Conservation (phyloP, 345 rosid species). For the Clausena lansium region DNA sequence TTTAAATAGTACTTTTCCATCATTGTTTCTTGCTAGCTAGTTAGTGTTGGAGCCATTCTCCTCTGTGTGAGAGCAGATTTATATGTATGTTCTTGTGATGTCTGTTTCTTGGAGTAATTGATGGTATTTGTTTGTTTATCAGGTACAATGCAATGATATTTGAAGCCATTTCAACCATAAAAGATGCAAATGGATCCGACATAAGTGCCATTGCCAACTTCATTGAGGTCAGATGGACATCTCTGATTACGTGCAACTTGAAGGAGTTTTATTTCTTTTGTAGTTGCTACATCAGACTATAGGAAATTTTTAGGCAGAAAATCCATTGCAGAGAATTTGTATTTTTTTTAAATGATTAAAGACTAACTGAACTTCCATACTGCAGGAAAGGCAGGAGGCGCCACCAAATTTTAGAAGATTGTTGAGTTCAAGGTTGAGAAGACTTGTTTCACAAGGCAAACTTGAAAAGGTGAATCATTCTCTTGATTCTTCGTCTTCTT, state of each 20-base stretch:
- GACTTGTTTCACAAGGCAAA: constrained; percentile 71
- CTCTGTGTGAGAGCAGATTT: not conserved
- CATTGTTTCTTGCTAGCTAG: not conserved
- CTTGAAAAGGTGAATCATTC: constrained; percentile 52
- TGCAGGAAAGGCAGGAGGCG: constrained; percentile 62
- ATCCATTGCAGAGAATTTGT: not conserved
- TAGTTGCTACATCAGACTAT: not conserved
- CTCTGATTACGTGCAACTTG: constrained; percentile 2
- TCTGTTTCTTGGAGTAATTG: not conserved
- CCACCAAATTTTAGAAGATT: constrained; percentile 62
- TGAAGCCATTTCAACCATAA: constrained; percentile 66
- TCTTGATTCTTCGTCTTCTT: not conserved
- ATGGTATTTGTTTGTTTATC: constrained; percentile 3
- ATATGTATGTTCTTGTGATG: not conserved
- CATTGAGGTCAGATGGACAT: constrained; percentile 58
- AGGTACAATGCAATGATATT: constrained; percentile 68
- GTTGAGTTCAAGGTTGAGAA: constrained; percentile 65
- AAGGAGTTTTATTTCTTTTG: constrained; percentile 1
- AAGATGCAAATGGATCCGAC: constrained; percentile 54
- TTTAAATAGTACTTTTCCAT: too few species aligned
- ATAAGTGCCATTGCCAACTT: constrained; percentile 50
- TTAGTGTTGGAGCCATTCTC: not conserved
- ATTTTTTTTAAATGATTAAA: not conserved
- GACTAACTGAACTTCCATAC: not conserved
- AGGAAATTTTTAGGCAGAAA: not conserved